Conservation (phyloP, 306 rosid species). For the Spatholobus suberectus region DNA sequence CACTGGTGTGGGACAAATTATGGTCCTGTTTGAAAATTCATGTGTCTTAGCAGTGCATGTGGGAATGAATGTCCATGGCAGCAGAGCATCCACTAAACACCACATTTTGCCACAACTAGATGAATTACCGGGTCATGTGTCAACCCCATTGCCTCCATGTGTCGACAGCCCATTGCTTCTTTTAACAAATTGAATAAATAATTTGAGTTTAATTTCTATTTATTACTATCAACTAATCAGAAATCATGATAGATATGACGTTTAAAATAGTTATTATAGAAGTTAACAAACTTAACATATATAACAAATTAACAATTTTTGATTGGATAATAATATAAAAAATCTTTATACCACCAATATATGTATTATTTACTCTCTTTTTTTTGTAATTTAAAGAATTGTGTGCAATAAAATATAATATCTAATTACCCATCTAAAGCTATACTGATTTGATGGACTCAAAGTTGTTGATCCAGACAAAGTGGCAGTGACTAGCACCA, state of each 20-base stretch:
- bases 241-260: too few species aligned
- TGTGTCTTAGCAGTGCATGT: slow-evolving; percentile 32
- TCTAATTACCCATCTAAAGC: slow-evolving; percentile 38
- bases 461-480: slow-evolving; percentile 44
- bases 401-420: slow-evolving; percentile 30
- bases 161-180: slow-evolving; percentile 36
- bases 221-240: too few species aligned
- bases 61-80: slow-evolving; percentile 19
- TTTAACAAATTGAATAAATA: background rate
- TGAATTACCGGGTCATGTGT: background rate
- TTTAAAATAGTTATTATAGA: too few species aligned
- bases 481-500: slow-evolving; percentile 35
- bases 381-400: background rate
- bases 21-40: slow-evolving; percentile 42
- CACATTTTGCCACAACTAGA: slow-evolving; percentile 7
- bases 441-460: slow-evolving; percentile 54
- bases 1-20: slow-evolving; percentile 35
- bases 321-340: too few species aligned
- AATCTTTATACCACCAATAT: too few species aligned
- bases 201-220: too few species aligned
- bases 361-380: too few species aligned
- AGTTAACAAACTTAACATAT: too few species aligned
- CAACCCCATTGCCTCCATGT: slow-evolving; percentile 35
- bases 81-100: slow-evolving; percentile 33
- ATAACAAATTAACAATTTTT: too few species aligned